Percentiles rank a stretch among this genome's conserved stretches.
Evolutionary conservation across 371 early-diverging fungal genomes (phyloP).

Genomic region (Dinochytrium kinnereticum): DNA sequence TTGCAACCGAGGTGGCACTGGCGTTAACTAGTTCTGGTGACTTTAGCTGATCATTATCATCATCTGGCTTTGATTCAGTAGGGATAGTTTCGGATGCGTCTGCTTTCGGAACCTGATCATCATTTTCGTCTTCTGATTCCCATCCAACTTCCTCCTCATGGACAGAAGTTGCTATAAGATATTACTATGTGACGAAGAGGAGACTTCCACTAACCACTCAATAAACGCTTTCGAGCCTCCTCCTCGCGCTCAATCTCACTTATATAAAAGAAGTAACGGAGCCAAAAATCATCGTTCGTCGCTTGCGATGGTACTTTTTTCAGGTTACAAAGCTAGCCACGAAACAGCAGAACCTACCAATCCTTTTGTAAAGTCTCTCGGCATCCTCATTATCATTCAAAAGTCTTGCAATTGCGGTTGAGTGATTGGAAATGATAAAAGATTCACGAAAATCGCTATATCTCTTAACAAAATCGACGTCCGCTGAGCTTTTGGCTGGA

Average conservation of each 20-base stretch:
- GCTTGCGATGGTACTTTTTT: slow-evolving; percentile 40
- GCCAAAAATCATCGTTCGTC: slow-evolving; percentile 47
- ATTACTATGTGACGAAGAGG: background rate
- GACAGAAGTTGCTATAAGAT: slow-evolving; percentile 13
- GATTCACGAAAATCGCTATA: slow-evolving; percentile 26
- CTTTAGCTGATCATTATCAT: no score
- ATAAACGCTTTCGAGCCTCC: slow-evolving; percentile 38
- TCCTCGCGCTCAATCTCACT: slow-evolving; percentile 49
- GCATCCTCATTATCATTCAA: slow-evolving; percentile 40
- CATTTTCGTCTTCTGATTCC: slow-evolving; percentile 31
- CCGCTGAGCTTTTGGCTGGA: slow-evolving; percentile 26
- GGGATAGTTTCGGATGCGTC: background rate
- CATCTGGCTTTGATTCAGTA: background rate
- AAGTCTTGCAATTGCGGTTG: slow-evolving; percentile 34
- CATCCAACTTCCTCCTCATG: slow-evolving; percentile 33
- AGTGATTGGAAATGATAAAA: slow-evolving; percentile 30
- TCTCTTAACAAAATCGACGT: slow-evolving; percentile 24
- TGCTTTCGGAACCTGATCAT: background rate
- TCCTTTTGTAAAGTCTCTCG: slow-evolving; percentile 25
- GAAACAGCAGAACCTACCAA: slow-evolving; percentile 27
- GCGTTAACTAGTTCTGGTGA: no score
- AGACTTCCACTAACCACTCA: slow-evolving; percentile 22
- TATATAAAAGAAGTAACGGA: slow-evolving; percentile 47
- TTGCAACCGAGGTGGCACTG: background rate
- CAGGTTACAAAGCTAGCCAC: background rate